phyloP scores from a whole-genome alignment of 805 yeast genomes.

The Kurtzmaniella cleridarum region DNA sequence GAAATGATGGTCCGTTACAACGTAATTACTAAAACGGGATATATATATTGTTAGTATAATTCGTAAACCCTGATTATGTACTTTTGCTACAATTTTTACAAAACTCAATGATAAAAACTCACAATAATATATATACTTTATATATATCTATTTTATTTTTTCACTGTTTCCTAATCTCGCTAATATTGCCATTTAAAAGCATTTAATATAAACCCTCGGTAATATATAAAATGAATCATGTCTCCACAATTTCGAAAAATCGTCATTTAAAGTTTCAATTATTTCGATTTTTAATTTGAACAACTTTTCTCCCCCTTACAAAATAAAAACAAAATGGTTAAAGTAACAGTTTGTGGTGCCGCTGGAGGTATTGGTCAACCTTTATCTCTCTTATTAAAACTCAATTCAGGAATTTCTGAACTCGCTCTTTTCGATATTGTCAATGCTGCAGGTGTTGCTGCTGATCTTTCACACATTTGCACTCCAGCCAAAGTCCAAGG shows the following conservation, averaged over 20 bases:
- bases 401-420: slow-evolving; percentile 33
- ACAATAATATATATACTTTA: too few relatives aligned
- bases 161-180: too few relatives aligned
- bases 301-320: not conserved
- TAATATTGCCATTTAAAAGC: too few relatives aligned
- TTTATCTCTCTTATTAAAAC: slow-evolving; percentile 36
- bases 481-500: slow-evolving; percentile 37
- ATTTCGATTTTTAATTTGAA: not conserved
- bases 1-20: too few relatives aligned
- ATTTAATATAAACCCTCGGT: too few relatives aligned
- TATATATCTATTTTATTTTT: too few relatives aligned
- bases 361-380: slow-evolving; percentile 49
- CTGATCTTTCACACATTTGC: slow-evolving; percentile 39
- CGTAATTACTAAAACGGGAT: too few relatives aligned
- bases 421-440: slow-evolving; percentile 40
- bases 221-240: not conserved
- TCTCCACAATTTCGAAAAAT: not conserved
- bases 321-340: slow-evolving; percentile 22
- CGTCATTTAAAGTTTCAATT: not conserved
- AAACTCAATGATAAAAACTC: too few relatives aligned
- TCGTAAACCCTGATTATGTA: too few relatives aligned
- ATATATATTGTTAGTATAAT: too few relatives aligned
- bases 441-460: slow-evolving; percentile 43
- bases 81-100: too few relatives aligned
- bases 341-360: slow-evolving; percentile 46